A percentile compares a stretch with the other conserved stretches of the same genome.
phyloP scores from a whole-genome alignment of 805 yeast species.

The Candida qinlingensis region DNA sequence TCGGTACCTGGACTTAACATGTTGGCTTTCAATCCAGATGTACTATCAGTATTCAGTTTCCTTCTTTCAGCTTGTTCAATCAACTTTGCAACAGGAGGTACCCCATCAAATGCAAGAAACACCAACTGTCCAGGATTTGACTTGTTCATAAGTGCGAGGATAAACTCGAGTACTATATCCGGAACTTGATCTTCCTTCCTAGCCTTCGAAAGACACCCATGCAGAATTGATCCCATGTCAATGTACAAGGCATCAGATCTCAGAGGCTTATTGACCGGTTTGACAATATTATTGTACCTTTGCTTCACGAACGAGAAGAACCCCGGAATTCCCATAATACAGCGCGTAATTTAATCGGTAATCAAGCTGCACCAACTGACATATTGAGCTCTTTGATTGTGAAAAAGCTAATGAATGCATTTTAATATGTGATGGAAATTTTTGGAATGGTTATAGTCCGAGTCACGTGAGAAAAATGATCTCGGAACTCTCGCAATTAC shows the following conservation, averaged over 20 bases:
- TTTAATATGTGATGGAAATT: too few species aligned
- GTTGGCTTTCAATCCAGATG: conserved; percentile 70
- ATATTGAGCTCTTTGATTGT: too few species aligned
- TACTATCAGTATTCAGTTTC: conserved; percentile 76
- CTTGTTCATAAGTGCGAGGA: conserved; percentile 17
- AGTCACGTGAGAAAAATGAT: too few species aligned
- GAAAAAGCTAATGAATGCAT: too few species aligned
- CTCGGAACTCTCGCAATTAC: too few species aligned
- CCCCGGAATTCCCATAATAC: conserved; percentile 19
- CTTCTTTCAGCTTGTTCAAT: conserved; percentile 91
- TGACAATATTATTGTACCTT: conserved; percentile 5
- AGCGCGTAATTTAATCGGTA: not conserved
- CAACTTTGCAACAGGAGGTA: conserved; percentile 95
- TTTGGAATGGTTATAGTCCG: too few species aligned
- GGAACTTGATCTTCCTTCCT: conserved; percentile 68
- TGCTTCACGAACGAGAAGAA: conserved; percentile 11
- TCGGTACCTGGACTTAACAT: conserved; percentile 94
- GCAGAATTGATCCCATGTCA: conserved; percentile 92
- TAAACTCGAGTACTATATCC: conserved; percentile 38
- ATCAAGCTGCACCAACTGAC: not conserved
- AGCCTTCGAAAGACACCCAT: conserved; percentile 71
- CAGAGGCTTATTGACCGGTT: not conserved
- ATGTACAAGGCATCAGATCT: conserved; percentile 87
- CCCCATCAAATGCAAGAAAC: conserved; percentile 95
- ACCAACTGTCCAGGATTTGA: conserved; percentile 68